Percentiles rank a stretch among this genome's conserved stretches.
Evolutionary conservation across 768 basidiomycete species (phyloP).

Genomic region (Sistotremastrum niveocremeum): DNA sequence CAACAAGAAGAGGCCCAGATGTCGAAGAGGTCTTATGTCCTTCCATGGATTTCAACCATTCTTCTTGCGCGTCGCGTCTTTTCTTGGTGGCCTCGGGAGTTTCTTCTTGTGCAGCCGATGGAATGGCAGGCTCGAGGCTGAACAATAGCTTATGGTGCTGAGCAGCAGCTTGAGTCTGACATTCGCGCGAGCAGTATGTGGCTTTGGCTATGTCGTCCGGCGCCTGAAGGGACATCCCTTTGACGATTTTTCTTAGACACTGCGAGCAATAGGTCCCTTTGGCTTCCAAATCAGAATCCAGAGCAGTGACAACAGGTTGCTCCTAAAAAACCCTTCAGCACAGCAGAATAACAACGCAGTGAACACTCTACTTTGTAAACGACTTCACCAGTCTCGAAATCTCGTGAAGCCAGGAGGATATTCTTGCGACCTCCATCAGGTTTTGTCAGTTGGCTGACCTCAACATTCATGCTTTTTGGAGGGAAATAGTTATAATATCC

Average conservation of each 20-base stretch:
- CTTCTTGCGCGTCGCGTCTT: conserved; percentile 40
- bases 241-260: conserved; percentile 49
- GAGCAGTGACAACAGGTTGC: conserved; percentile 51
- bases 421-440: conserved; percentile 15
- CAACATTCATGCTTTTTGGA: conserved; percentile 55
- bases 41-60: conserved; percentile 28
- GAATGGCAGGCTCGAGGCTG: conserved; percentile 48
- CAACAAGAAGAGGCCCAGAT: conserved; percentile 42
- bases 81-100: conserved; percentile 21
- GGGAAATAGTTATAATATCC: conserved; percentile 73
- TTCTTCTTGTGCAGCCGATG: conserved; percentile 22
- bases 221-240: conserved; percentile 29
- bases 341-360: background rate
- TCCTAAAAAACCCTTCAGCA: conserved; percentile 33
- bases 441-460: conserved; percentile 29
- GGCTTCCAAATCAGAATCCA: conserved; percentile 59
- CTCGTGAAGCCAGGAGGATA: conserved; percentile 48
- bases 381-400: conserved; percentile 54
- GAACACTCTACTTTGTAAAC: conserved; percentile 51
- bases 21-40: conserved; percentile 22
- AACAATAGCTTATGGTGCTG: conserved; percentile 63
- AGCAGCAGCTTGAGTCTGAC: conserved; percentile 37
- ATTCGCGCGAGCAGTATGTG: conserved; percentile 62
- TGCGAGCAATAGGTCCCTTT: conserved; percentile 60
- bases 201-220: conserved; percentile 40